Evolutionary conservation across 805 yeast genomes (phyloP).

Genomic region (Ogataea glucozyma): DNA sequence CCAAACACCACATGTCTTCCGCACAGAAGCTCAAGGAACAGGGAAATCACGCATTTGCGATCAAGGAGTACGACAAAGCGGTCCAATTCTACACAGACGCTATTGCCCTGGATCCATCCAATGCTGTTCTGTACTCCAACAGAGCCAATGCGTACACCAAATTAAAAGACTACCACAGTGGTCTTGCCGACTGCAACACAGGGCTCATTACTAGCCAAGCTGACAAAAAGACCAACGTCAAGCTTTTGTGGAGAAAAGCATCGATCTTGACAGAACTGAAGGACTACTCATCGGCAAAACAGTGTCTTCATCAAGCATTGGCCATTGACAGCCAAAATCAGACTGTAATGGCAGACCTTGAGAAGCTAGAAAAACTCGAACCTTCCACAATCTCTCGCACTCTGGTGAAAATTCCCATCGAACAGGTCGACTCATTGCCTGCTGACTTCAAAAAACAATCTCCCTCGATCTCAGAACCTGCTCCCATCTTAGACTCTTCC

Average conservation of each 20-base stretch:
- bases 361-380: not conserved
- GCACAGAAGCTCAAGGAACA: slow-evolving; percentile 37
- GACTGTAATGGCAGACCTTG: slow-evolving; percentile 9
- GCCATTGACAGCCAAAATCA: slow-evolving; percentile 12
- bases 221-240: slow-evolving; percentile 40
- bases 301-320: slow-evolving; percentile 34
- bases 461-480: not conserved
- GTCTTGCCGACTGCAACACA: slow-evolving; percentile 47
- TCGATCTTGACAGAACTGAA: slow-evolving; percentile 38
- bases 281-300: slow-evolving; percentile 32
- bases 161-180: slow-evolving; percentile 48
- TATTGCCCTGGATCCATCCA: slow-evolving; percentile 45
- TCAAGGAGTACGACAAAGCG: slow-evolving; percentile 49
- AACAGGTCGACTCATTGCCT: slow-evolving; percentile 10
- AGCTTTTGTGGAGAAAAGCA: slow-evolving; percentile 55
- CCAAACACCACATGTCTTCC: slow-evolving; percentile 12
- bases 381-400: not conserved
- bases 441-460: slow-evolving; percentile 1
- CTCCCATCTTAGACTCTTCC: not conserved
- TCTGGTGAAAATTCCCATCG: slow-evolving; percentile 8
- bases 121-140: slow-evolving; percentile 65
- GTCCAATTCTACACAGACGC: slow-evolving; percentile 58
- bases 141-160: slow-evolving; percentile 66
- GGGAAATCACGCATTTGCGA: slow-evolving; percentile 57
- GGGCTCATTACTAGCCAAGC: slow-evolving; percentile 41